Base-by-base conservation (phyloP, 2,329 filamentous ascomycete genomes). In the Fusarium virguliforme region DNA sequence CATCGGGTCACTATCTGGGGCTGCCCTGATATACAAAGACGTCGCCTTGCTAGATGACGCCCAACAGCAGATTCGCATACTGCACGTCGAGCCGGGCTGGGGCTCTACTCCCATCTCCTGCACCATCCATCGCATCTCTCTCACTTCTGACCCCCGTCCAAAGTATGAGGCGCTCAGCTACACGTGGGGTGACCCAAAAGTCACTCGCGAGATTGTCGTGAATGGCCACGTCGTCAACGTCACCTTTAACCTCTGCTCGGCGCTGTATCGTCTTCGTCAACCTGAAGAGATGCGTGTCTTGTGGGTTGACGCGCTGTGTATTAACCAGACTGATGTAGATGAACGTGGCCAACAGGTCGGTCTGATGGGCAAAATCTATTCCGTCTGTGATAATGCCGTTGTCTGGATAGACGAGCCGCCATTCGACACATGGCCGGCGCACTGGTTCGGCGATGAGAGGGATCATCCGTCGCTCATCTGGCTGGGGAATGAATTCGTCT, bases 111-210 rank as follows among this genome's bases (percentile, higher is more conserved):
- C 26, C 3, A 48, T 48, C 8, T 48, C 43, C 26, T 30, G 43
- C 43, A 30, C 43, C 30, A 48, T 48, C 15, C 26, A 48, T 30
- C 43, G 8, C 43, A 48, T 48, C 30, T 48, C 43, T 30, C 26
- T 48, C 3, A 30, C 26, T 4, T 48, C 43, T 30, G 26, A 48
- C 10, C 26, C 43, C 3, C 43, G 8, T 12, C 9, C 43, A 2
- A 48, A n/a, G 15, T 48, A 48, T 48, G 43, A 48, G 43, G 43
- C 43, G 43, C 43, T 48, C 1, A 48, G 43, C 26, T 48, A 48
- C 26, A 48, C 43, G 9, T 48, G 43, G 43, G 43, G 43, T 7
- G 43, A 48, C 0, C 26, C 43, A 24, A 48, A 48, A 12, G 43
- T 48, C 28, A 48, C 43, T 26, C 43, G 43, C 24, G 43, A 48